Base-by-base conservation (phyloP, 495 filamentous ascomycete genomes). In the Apodospora peruviana region DNA sequence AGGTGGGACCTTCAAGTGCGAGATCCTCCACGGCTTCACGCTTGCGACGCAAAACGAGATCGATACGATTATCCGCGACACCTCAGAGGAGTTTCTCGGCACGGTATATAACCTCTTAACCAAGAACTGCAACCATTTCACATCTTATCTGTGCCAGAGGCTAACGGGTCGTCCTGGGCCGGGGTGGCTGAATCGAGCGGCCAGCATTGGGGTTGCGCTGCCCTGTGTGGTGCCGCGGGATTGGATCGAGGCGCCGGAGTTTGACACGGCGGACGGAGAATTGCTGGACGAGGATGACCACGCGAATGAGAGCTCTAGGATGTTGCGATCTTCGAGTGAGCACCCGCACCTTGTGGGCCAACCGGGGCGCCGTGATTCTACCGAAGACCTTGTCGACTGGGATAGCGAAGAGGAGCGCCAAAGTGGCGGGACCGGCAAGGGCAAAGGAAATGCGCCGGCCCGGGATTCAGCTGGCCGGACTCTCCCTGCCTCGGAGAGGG, bases 111-210 rank as follows among this genome's bases (percentile, higher is more conserved):
- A 89, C 53, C 72, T 91, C 5, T 73, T 91, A 21, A 86, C 81
- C 19, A 78, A 79, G 40, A 91, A 91, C 59, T 91, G 87, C 71
- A 90, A 91, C 56, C 87, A 90, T 57, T 90, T 90, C 65, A 88
- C 87, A 9, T 76, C 74, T 21, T 72, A 84, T 42, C 74, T 91
- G 23, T 87, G 83, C 59, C 64, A 80, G 55, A 71, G 75, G 52
- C 67, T 91, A 36, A 89, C 83, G 2, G 74, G 78, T 3, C 69
- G 74, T 24, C 67, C 77, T 0, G 85, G 81, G 1, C 87, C 87
- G 0, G 66, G 60, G 2, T 91, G 85, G 78, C 61, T 91, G 24
- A 91, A 91, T 61, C 76, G 87, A n/a, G 87, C 87, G 0, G 87
- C 87, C 2, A 79, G 73, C 47, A 85, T 91, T 40, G 87, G 87